phyloP scores from a whole-genome alignment of 192 early-diverging fungal species.

The Coemansia sp. region DNA sequence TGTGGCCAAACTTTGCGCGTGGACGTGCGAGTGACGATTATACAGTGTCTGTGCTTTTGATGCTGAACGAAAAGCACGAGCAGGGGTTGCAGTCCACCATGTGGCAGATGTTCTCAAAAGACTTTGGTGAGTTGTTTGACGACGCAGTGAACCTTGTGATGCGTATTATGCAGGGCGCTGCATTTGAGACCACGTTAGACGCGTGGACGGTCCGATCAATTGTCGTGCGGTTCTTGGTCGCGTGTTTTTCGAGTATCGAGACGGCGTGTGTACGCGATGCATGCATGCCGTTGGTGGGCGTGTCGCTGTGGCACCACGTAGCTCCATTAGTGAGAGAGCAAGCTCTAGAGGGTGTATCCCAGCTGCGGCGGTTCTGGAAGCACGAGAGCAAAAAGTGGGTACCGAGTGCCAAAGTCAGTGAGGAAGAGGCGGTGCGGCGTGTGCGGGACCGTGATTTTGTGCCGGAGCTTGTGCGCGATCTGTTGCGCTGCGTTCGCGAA shows the following conservation, averaged over 20 bases:
- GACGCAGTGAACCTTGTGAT: constrained; percentile 39
- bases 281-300: constrained; percentile 72
- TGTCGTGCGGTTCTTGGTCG: constrained; percentile 75
- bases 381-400: constrained; percentile 55
- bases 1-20: constrained; percentile 71
- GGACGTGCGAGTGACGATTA: constrained; percentile 46
- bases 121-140: constrained; percentile 17
- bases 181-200: constrained; percentile 17
- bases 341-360: constrained; percentile 60
- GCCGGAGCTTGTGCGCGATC: constrained; percentile 57
- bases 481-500: neutral
- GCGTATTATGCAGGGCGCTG: neutral
- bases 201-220: constrained; percentile 41
- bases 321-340: constrained; percentile 54
- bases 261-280: constrained; percentile 71
- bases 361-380: constrained; percentile 69
- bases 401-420: constrained; percentile 27
- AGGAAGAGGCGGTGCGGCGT: constrained; percentile 55
- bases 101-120: constrained; percentile 12
- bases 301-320: constrained; percentile 77
- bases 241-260: constrained; percentile 85
- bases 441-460: constrained; percentile 66
- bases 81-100: constrained; percentile 56
- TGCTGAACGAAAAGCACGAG: constrained; percentile 90
- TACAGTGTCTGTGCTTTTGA: constrained; percentile 74